Base-by-base conservation (phyloP, 805 yeast species). In the Clavispora asparagi region DNA sequence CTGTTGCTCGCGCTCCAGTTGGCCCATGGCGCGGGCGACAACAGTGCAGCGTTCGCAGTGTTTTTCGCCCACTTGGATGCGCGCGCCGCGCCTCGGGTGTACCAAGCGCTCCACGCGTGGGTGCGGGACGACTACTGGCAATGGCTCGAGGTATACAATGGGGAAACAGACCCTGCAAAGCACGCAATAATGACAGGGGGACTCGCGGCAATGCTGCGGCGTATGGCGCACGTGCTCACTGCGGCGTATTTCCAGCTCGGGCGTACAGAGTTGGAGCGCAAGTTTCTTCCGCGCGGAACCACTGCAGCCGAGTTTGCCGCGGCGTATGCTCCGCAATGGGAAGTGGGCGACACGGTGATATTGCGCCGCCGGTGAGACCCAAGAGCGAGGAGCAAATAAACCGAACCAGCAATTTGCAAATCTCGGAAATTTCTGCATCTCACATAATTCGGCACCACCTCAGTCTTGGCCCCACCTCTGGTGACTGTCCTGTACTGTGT, bases 151-250 rank as follows among this genome's bases (percentile, higher is more conserved):
- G 49, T 56, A 1, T 72, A 69, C 52, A 56, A 67, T 29, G 44
- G 55, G 25, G 73, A 73, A 42, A 52, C 54, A 2, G 68, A 70
- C 48, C 62, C 58, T 14, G 59, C 64, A 11, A 51, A 54, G 23
- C 51, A 70, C 1, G 63, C 69, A 49, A 51, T 74, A 14, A 67
- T 79, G 82, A 48, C 60, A 14, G 64, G 70, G 48, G 82, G 83
- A 0, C 49, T 66, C 6, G 45, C 42, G 11, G 49, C 33, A 53
- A 72, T 64, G 67, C 55, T 59, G 16, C 47, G 33, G 29, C 54
- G 40, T 58, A 75, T 81, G 57, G 58, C 53, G 42, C 41, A 26
- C 33, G 62, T 48, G 56, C 49, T 63, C 31, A 54, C 48, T 53
- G 60, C 42, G 57, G 38, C 77, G 52, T 59, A 79, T 66, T 64